Base-by-base conservation (phyloP, 179 eudicot genomes). In the Spergularia azorica region DNA sequence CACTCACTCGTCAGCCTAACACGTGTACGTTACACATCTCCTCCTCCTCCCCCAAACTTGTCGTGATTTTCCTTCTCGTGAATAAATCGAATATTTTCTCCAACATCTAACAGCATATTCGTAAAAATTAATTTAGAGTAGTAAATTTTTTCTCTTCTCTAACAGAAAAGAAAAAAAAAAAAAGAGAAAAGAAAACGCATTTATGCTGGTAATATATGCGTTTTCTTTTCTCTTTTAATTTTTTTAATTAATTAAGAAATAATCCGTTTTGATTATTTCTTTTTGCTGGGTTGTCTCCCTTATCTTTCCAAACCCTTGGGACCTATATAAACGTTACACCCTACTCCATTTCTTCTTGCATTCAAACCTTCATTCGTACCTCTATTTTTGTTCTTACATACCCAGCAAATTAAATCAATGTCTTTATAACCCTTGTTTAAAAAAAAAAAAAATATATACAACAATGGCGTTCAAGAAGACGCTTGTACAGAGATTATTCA, bases 391-490 rank as follows among this genome's bases (percentile, higher is more conserved):
- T 55, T 43, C 46, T 36, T 36, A 36, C 39, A 57, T 20, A 48
- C 32, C 41, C 16, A 10, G 13, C 9, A 56, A 55, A 43, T 21
- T 41, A 58, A 13, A 41, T 11, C 11, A 26, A 71, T 16, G 9
- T 69, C 52, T 58, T 13, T 55, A n/a, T 70, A 70, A 70, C 21
- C 8, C 3, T 32, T 12, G 3, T 41, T 26, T 36, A 12, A 1
- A 32, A 32, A 36, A 2, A 36, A 36, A 36, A 36, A 36, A 36
- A 36, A 36, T n/a, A n/a, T n/a, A 3, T 36, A 62, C 75, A 72
- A 50, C 83, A 86, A 93, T 93, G 98, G 97, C 97, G 85, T 91
- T 90, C 76, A 90, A 84, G 75, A 87, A 79, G 82, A 83, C 84
- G 15, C 61, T 93, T 43, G 84, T 84, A 2, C 92, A 90, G 12